Percentiles rank a stretch among this genome's conserved stretches.
phyloP scores from a whole-genome alignment of 306 rosid species.

The Dalbergia cochinchinensis region DNA sequence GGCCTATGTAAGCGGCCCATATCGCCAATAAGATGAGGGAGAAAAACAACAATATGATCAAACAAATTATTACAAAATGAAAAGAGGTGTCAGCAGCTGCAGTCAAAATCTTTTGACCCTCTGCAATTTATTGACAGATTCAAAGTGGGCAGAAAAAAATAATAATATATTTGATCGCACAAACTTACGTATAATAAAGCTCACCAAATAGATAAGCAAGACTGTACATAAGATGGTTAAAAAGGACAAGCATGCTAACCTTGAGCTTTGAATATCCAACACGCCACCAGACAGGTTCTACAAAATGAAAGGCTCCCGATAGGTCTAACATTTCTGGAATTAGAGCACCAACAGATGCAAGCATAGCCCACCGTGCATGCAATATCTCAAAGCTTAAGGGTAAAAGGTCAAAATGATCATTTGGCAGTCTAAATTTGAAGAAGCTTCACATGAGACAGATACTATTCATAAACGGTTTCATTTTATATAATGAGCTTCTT shows the following conservation, averaged over 20 bases:
- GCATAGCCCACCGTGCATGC: slow-evolving; percentile 99
- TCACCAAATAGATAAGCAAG: slow-evolving; percentile 21
- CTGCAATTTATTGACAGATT: slow-evolving; percentile 23
- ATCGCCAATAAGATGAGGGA: background rate
- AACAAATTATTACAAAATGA: slow-evolving; percentile 22
- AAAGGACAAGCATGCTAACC: slow-evolving; percentile 54
- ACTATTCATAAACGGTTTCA: slow-evolving; percentile 9
- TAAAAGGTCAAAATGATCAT: slow-evolving; percentile 43
- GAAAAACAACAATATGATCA: slow-evolving; percentile 16
- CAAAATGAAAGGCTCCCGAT: slow-evolving; percentile 83
- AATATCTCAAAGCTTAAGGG: slow-evolving; percentile 85
- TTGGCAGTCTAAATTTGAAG: slow-evolving; percentile 30
- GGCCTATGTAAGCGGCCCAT: background rate
- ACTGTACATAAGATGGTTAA: slow-evolving; percentile 17
- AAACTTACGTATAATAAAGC: slow-evolving; percentile 37
- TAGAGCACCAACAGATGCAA: slow-evolving; percentile 84
- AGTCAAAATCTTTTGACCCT: slow-evolving; percentile 14
- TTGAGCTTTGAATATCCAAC: slow-evolving; percentile 95
- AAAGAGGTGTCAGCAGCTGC: slow-evolving; percentile 20
- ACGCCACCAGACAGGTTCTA: slow-evolving; percentile 97
- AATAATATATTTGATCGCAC: slow-evolving; percentile 15
- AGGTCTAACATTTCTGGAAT: slow-evolving; percentile 85
- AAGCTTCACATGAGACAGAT: slow-evolving; percentile 19
- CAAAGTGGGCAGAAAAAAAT: slow-evolving; percentile 21
- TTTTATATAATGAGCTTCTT: background rate